These are phyloP conservation scores for Phoma sp. DNA, from an alignment of 2,329 filamentous ascomycete genomes.

Conservation along the genomic window DNA sequence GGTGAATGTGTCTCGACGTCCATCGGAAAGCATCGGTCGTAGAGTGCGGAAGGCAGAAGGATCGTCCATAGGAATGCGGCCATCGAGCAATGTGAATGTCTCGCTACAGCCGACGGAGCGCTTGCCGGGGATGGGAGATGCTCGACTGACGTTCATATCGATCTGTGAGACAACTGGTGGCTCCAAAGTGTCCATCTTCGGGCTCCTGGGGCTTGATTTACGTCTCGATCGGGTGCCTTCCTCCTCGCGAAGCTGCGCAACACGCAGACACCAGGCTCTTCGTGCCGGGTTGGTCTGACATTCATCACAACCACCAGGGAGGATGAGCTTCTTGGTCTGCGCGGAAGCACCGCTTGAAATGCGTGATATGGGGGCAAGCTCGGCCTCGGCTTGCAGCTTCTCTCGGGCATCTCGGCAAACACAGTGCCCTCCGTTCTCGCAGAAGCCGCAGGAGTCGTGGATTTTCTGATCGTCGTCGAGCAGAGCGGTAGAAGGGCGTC, in stretches of 20 bases:
- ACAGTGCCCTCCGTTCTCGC: constrained; percentile 41
- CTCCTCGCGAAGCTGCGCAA: constrained; percentile 38
- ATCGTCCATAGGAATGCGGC: constrained; percentile 43
- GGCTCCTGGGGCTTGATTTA: constrained; percentile 7
- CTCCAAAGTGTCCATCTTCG: constrained; percentile 37
- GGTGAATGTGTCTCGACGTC: constrained; percentile 33
- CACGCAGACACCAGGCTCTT: constrained; percentile 44
- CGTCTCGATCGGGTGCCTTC: constrained; percentile 13
- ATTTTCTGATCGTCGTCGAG: constrained; percentile 23
- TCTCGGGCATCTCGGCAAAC: constrained; percentile 35
- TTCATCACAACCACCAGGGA: constrained; percentile 46
- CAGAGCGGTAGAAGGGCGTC: constrained; percentile 31
- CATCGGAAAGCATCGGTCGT: constrained; percentile 31
- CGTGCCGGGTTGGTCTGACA: constrained; percentile 46
- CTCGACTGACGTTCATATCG: constrained; percentile 23
- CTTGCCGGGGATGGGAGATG: constrained; percentile 17
- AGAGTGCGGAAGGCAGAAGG: constrained; percentile 44
- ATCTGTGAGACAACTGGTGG: constrained; percentile 34
- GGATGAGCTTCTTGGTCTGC: constrained; percentile 4
- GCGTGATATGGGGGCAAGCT: constrained; percentile 17
- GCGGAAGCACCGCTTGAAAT: constrained; percentile 12
- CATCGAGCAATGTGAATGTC: constrained; percentile 45
- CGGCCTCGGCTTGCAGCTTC: constrained; percentile 20
- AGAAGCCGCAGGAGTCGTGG: constrained; percentile 44
- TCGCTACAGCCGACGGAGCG: constrained; percentile 45